Evolutionary conservation across 441 rosid genomes (phyloP), one percentile per base, ranked within the genome.

Genomic region (Populus tomentosa): DNA sequence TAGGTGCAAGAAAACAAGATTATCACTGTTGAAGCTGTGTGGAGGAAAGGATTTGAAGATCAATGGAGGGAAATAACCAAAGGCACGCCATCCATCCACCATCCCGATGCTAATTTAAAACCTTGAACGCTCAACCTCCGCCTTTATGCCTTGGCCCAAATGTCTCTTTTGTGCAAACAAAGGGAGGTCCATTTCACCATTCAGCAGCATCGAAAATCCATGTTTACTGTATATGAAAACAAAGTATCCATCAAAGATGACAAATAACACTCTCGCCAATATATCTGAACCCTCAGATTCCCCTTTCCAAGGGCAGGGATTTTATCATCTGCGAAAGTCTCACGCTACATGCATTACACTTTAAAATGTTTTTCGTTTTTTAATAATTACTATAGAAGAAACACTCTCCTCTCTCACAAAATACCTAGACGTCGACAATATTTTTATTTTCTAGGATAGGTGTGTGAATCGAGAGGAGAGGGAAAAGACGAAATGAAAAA

Each of bases 191-290:
- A 63, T 40, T 63, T 40, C 61, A 53, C 4, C 46, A 40, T 40
- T 10, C 3, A 40, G 10, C 36, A 64, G 70, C 70, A 38, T 40
- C 77, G 35, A 38, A 74, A 24, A 36, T 10, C 42, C 69, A 73
- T 26, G 10, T 7, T 42, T 30, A 10, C 3, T 59, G 13, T 1
- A n/a, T 2, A 20, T 3, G 10, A 21, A 64, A 40, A 10, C 30
- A 20, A 30, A 30, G 5, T 35, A 26, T 24, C 64, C 53, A 36
- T 33, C 76, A 61, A 38, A 66, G 76, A 78, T 75, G 82, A 71
- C 69, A 71, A 20, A 56, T 61, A 42, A 72, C 68, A 1, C 46
- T 61, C 35, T 46, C 63, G 38, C 35, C 66, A 61, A 30, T 5
- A 10, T 13, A 61, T 70, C 36, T 32, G 40, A 10, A 70, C 72